Evolutionary conservation across 768 basidiomycete species (phyloP).

Genomic region (Strobilomyces dryophilus): DNA sequence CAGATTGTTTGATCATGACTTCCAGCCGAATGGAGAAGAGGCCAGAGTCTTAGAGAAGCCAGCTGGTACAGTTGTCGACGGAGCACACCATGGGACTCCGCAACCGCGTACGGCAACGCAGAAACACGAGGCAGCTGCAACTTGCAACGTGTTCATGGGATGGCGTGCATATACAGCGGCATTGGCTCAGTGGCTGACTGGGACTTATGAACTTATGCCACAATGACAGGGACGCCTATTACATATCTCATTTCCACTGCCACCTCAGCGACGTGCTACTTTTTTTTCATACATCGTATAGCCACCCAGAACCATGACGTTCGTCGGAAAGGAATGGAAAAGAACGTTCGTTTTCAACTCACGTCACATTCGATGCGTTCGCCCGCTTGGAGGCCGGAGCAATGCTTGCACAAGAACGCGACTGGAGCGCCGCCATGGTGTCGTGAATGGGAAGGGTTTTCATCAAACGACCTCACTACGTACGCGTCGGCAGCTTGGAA

Average conservation of each 20-base stretch:
- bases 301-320: background rate
- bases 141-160: slow-evolving; percentile 15
- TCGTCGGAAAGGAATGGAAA: background rate
- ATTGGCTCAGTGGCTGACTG: slow-evolving; percentile 4
- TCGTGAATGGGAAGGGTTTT: background rate
- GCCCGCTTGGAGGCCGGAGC: background rate
- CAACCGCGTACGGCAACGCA: slow-evolving; percentile 17
- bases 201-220: background rate
- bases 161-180: slow-evolving; percentile 12
- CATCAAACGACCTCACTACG: background rate
- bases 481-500: background rate
- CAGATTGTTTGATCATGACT: slow-evolving; percentile 1
- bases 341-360: background rate
- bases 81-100: slow-evolving; percentile 16
- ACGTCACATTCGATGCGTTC: background rate
- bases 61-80: background rate
- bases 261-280: slow-evolving; percentile 2
- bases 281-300: background rate
- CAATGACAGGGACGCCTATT: slow-evolving; percentile 4
- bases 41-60: background rate
- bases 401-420: background rate
- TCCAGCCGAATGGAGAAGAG: background rate
- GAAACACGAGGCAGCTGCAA: slow-evolving; percentile 23
- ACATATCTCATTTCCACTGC: slow-evolving; percentile 20
- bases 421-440: background rate